phyloP scores from a whole-genome alignment of 1,139 yeast genomes.

The Saccharomycopsis phalli region DNA sequence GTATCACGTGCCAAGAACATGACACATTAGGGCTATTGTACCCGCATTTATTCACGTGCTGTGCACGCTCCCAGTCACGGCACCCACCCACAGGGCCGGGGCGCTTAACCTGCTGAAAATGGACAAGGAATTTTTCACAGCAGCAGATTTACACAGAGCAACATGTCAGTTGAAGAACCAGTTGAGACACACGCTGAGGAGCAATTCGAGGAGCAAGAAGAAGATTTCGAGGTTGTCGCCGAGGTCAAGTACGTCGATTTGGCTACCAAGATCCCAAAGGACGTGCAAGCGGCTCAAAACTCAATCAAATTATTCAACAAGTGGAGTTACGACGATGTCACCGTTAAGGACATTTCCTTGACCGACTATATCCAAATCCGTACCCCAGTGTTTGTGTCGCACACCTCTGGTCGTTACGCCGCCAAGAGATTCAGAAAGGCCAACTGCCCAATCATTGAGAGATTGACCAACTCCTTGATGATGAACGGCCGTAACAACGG shows the following conservation, averaged over 20 bases:
- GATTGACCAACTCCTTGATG: conserved; percentile 99
- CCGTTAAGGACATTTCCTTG: conserved; percentile 95
- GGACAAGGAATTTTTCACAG: not conserved
- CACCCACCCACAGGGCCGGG: not conserved
- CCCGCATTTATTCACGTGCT: no score
- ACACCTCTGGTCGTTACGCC: conserved; percentile 99
- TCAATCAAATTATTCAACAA: conserved; percentile 98
- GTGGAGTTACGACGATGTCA: conserved; percentile 97
- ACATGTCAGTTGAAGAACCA: conserved; percentile 28
- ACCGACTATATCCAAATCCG: conserved; percentile 98
- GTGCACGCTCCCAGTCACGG: not conserved
- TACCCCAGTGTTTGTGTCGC: conserved; percentile 95
- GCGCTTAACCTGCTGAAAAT: conserved; percentile 2
- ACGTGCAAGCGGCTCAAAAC: conserved; percentile 90
- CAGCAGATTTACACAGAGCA: conserved; percentile 9
- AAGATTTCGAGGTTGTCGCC: conserved; percentile 61
- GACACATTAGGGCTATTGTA: no score
- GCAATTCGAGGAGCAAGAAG: conserved; percentile 42
- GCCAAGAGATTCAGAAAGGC: conserved; percentile 99
- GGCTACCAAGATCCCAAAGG: conserved; percentile 95
- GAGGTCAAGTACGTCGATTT: conserved; percentile 74
- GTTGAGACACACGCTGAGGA: conserved; percentile 31
- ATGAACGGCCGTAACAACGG: conserved; percentile 99
- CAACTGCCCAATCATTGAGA: conserved; percentile 98
- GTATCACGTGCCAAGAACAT: no score